A percentile compares a stretch with the other conserved stretches of the same genome.
Conservation (phyloP, 805 yeast genomes). For the Saccharomyces mikatae region DNA sequence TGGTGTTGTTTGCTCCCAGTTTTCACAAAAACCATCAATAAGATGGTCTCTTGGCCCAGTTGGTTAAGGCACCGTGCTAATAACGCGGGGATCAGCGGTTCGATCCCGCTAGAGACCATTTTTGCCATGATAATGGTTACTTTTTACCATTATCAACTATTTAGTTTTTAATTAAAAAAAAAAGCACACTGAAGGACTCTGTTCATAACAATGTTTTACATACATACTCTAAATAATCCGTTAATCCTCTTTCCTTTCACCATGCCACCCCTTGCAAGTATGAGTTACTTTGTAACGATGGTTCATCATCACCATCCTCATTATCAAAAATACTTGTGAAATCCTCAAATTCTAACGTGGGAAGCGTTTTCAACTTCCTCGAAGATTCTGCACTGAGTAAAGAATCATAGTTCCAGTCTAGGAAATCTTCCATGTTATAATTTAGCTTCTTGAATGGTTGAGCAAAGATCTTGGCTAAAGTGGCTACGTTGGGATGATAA, state of each 20-base stretch:
- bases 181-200: not conserved
- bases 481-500: constrained; percentile 92
- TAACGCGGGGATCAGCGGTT: constrained; percentile 34
- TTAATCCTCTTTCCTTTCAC: constrained; percentile 7
- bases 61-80: constrained; percentile 34
- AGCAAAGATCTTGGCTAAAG: constrained; percentile 76
- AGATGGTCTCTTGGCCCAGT: constrained; percentile 31
- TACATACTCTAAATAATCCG: not conserved
- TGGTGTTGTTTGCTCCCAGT: too few relatives aligned
- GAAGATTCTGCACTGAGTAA: constrained; percentile 54
- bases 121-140: too few relatives aligned
- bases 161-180: too few relatives aligned
- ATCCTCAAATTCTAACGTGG: constrained; percentile 67
- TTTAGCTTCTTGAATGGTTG: constrained; percentile 85
- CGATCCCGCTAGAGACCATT: constrained; percentile 32
- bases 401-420: constrained; percentile 79
- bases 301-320: constrained; percentile 2
- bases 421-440: constrained; percentile 87
- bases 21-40: not conserved
- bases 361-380: constrained; percentile 60
- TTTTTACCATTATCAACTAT: too few relatives aligned
- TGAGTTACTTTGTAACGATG: not conserved
- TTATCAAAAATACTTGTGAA: constrained; percentile 14
- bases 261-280: constrained; percentile 22
- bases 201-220: not conserved